These are phyloP conservation scores for Crassisporium funariophilum DNA, from an alignment of 768 basidiomycete species.

Conservation along the genomic window DNA sequence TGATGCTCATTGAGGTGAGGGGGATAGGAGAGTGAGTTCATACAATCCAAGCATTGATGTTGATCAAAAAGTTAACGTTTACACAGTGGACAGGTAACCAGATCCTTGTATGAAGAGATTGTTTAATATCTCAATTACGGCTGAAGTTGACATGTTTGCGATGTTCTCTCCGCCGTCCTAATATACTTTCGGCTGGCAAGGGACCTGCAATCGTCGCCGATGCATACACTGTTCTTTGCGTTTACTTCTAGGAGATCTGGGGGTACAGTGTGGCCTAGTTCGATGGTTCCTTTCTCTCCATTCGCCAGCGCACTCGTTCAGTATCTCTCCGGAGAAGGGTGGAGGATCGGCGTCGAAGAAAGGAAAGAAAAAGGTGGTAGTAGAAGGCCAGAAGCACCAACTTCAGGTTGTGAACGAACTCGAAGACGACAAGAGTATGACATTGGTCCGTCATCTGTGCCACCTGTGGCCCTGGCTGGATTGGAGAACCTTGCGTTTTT, in stretches of 20 bases:
- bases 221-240: slow-evolving; percentile 1
- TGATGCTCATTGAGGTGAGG: slow-evolving; percentile 72
- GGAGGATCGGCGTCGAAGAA: slow-evolving; percentile 20
- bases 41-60: slow-evolving; percentile 3
- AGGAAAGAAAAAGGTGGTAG: slow-evolving; percentile 14
- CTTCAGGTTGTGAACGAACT: slow-evolving; percentile 29
- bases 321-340: slow-evolving; percentile 54
- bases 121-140: background rate
- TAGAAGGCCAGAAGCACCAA: slow-evolving; percentile 32
- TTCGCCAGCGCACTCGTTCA: slow-evolving; percentile 48
- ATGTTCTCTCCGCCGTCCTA: slow-evolving; percentile 84
- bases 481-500: slow-evolving; percentile 37
- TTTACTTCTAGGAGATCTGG: slow-evolving; percentile 65
- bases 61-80: too few species aligned
- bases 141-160: slow-evolving; percentile 86
- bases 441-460: slow-evolving; percentile 35
- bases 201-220: background rate
- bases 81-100: slow-evolving; percentile 71
- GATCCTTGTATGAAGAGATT: slow-evolving; percentile 10
- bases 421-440: slow-evolving; percentile 7
- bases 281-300: slow-evolving; percentile 71
- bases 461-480: slow-evolving; percentile 31
- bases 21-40: slow-evolving; percentile 73
- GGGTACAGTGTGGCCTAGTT: slow-evolving; percentile 74
- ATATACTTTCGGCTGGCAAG: slow-evolving; percentile 61